Evolutionary conservation across 176 grass and related monocot species (phyloP).

Genomic region (Miscanthus lutarioriparius): DNA sequence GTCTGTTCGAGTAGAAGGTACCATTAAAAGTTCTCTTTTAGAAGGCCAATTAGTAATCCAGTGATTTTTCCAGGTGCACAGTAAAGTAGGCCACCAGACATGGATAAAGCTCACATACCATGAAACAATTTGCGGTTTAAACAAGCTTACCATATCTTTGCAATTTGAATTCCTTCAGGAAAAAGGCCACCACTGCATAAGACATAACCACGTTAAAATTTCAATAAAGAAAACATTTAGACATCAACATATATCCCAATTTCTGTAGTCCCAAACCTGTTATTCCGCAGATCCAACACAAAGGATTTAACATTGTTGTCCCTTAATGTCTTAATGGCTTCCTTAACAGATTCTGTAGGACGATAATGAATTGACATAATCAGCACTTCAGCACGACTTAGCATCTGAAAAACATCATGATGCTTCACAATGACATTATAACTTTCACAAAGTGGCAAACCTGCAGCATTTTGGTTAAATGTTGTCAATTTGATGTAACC

Average conservation of each 20-base stretch:
- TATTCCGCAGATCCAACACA: constrained; percentile 91
- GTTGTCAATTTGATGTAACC: constrained; percentile 99
- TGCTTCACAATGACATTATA: neutral
- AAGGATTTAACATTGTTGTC: constrained; percentile 92
- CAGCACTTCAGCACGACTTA: neutral
- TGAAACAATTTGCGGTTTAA: neutral
- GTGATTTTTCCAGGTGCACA: neutral
- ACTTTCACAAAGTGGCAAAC: constrained; percentile 32
- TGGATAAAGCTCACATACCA: neutral
- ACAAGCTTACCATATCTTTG: constrained; percentile 83
- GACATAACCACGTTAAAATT: constrained; percentile 30
- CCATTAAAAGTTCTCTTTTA: neutral
- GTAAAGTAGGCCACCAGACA: neutral
- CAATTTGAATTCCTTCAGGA: constrained; percentile 97
- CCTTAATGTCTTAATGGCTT: constrained; percentile 85
- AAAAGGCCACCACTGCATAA: constrained; percentile 93
- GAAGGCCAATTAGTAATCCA: neutral
- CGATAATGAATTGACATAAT: neutral
- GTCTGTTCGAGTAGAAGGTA: neutral
- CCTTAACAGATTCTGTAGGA: constrained; percentile 71
- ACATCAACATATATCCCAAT: neutral
- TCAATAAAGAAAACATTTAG: neutral
- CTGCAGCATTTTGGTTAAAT: constrained; percentile 97
- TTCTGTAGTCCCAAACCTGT: constrained; percentile 60
- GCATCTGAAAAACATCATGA: neutral